A percentile compares a stretch with the other conserved stretches of the same genome.
Conservation (phyloP, 108 stramenopile genomes). For the Aurantiochytrium sp. region DNA sequence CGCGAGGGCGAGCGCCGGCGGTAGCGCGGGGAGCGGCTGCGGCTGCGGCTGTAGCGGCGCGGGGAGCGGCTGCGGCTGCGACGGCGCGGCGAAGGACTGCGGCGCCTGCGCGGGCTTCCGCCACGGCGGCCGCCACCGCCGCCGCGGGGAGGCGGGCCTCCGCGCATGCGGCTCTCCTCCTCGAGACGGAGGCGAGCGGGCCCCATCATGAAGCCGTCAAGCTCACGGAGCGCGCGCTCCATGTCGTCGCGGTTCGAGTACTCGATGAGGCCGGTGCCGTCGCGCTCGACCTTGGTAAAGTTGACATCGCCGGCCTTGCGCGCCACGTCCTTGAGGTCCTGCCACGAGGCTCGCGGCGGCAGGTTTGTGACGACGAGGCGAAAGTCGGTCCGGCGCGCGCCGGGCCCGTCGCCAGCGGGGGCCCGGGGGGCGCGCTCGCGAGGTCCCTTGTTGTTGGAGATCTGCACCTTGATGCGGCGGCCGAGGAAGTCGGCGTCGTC, state of each 20-base stretch:
- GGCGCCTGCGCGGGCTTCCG: too few relatives aligned
- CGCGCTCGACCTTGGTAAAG: slow-evolving; percentile 34
- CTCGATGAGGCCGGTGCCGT: slow-evolving; percentile 37
- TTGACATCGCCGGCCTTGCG: slow-evolving; percentile 41
- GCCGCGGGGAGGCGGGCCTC: neutral
- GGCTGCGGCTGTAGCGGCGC: neutral
- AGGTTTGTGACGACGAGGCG: slow-evolving; percentile 34
- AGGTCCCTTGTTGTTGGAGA: slow-evolving; percentile 26
- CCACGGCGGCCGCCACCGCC: neutral
- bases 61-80: neutral
- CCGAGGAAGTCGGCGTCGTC: slow-evolving; percentile 30
- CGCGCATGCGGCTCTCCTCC: neutral
- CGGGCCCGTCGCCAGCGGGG: neutral
- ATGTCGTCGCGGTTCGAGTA: slow-evolving; percentile 41
- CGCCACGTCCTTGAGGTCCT: slow-evolving; percentile 39
- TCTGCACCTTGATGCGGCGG: slow-evolving; percentile 32
- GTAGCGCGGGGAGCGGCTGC: neutral
- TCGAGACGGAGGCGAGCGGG: neutral
- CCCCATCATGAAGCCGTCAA: slow-evolving; percentile 16
- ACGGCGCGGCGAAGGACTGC: neutral
- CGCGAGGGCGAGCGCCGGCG: neutral
- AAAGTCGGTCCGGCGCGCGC: slow-evolving; percentile 30
- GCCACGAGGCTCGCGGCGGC: slow-evolving; percentile 32
- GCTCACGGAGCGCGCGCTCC: slow-evolving; percentile 2
- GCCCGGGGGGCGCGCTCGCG: neutral